These are phyloP conservation scores for carrot (Daucus carota) DNA, from an alignment of 129 eudicot species.

Conservation along the genomic window DH1_v3.0 NC_030387.2:3308001-3308500, in stretches of 20 bases:
- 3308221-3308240: background rate
- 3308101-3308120: background rate
- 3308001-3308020: background rate
- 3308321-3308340: background rate
- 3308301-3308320: background rate
- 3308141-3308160: background rate
- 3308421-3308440: background rate
- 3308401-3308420: conserved; percentile 8
- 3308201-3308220: background rate
- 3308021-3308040: background rate
- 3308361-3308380: conserved; percentile 40
- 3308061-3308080: background rate
- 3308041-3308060: background rate
- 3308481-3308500: background rate
- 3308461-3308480: background rate
- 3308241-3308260: background rate
- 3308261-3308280: background rate
- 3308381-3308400: conserved; percentile 22
- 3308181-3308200: background rate
- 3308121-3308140: background rate
- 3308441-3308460: conserved; percentile 4
- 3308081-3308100: background rate
- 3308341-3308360: conserved; percentile 40
- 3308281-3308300: background rate
- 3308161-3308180: background rate